A percentile compares a stretch with the other conserved stretches of the same genome.
Conservation (phyloP, 1,284 basidiomycete species). For the Meripilus lineatus region DNA sequence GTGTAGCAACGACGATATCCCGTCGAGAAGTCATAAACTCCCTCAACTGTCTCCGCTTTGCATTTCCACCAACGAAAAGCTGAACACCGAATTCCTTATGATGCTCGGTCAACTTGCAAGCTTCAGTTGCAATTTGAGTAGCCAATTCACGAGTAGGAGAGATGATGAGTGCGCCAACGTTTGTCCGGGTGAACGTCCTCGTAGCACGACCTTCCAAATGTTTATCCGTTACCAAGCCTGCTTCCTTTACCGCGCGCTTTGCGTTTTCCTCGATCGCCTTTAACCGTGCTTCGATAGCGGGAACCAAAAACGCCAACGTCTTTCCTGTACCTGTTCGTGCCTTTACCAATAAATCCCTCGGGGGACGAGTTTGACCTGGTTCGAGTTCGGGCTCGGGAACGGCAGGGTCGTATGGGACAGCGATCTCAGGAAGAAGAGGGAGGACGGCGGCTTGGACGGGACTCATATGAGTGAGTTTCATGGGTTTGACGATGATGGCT, state of each 20-base stretch:
- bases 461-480: constrained; percentile 76
- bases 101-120: constrained; percentile 62
- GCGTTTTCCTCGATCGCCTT: constrained; percentile 41
- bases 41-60: constrained; percentile 61
- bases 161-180: constrained; percentile 80
- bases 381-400: constrained; percentile 20
- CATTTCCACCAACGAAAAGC: constrained; percentile 79
- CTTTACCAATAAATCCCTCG: constrained; percentile 71
- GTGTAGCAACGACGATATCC: constrained; percentile 92
- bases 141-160: constrained; percentile 95
- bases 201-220: constrained; percentile 28
- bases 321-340: constrained; percentile 96
- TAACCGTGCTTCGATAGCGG: constrained; percentile 77
- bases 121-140: constrained; percentile 89
- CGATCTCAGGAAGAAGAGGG: constrained; percentile 55
- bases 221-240: constrained; percentile 33
- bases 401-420: constrained; percentile 39
- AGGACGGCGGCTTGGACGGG: constrained; percentile 84
- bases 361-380: constrained; percentile 16
- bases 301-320: constrained; percentile 87
- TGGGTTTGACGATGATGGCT: constrained; percentile 65
- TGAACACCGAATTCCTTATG: constrained; percentile 68
- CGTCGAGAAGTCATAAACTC: constrained; percentile 62
- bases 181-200: constrained; percentile 35
- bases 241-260: constrained; percentile 34